A percentile compares a stretch with the other conserved stretches of the same genome.
phyloP scores from a whole-genome alignment of 306 rosid genomes.

The Trifolium fragiferum region DNA sequence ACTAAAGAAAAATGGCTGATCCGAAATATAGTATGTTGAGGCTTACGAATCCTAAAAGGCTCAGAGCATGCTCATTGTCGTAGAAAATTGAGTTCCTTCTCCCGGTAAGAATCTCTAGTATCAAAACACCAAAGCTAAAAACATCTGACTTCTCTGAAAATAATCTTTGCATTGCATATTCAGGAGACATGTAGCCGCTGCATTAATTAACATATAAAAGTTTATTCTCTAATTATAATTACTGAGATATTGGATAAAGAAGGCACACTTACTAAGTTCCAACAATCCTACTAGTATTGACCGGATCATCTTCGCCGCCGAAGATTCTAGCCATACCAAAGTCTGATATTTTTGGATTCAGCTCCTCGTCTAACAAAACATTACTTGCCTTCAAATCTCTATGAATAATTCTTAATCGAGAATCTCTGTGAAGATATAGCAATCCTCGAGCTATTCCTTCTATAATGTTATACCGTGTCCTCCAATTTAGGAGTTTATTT shows the following conservation, averaged over 20 bases:
- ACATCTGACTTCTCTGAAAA: slow-evolving; percentile 50
- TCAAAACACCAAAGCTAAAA: slow-evolving; percentile 45
- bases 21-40: neutral
- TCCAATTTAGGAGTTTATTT: slow-evolving; percentile 24
- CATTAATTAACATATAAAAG: neutral
- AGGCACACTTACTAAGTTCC: slow-evolving; percentile 40
- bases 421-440: slow-evolving; percentile 46
- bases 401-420: slow-evolving; percentile 38
- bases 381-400: slow-evolving; percentile 45
- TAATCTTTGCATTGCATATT: slow-evolving; percentile 43
- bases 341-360: slow-evolving; percentile 47
- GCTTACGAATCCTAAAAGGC: slow-evolving; percentile 44
- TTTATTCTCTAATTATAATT: neutral
- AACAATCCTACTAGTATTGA: slow-evolving; percentile 27
- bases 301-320: slow-evolving; percentile 39
- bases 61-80: neutral
- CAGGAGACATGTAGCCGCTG: slow-evolving; percentile 46
- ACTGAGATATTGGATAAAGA: neutral
- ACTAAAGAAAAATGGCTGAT: neutral
- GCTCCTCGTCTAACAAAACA: slow-evolving; percentile 32
- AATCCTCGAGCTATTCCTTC: slow-evolving; percentile 47
- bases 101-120: slow-evolving; percentile 43
- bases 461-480: slow-evolving; percentile 25
- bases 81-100: slow-evolving; percentile 40
- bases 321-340: slow-evolving; percentile 50